Base-by-base conservation (phyloP, 2,329 filamentous ascomycete species). In the Epichloe sp. region DNA sequence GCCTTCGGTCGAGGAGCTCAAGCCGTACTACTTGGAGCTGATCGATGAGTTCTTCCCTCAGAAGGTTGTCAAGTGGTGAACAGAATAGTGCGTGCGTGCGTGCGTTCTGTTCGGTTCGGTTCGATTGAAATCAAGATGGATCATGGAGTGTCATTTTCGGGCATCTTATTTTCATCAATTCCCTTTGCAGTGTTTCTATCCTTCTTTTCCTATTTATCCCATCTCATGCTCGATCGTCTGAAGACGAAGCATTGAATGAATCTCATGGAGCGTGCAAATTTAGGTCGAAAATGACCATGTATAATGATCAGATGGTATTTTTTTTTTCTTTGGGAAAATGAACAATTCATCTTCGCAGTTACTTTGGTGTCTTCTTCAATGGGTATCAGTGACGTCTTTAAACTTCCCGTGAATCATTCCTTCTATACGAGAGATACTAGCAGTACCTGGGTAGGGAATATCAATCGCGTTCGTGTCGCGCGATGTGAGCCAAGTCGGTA, bases 1-100 rank as follows among this genome's bases (percentile, higher is more conserved):
- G 21, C 88, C 88, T 1, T 82, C 79, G 52, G 78, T 83, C 1
- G 84, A 88, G 62, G 80, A 86, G 60, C 72, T 95, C 52, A 94
- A 91, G 66, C 69, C 69, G 1, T 71, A 71, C 56, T 71, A 71
- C 55, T 62, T 67, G 62, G 68, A 69, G 54, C 62, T 71, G 38
- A 71, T 71, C 45, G 60, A 67, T 52, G 68, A 71, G 60, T 71
- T 68, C 56, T 71, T 71, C 60, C 69, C 69, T 7, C 61, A 64
- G 53, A 60, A 59, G 53, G 57, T 66, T 5, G 51, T 71, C 47
- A 67, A 65, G 60, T 71, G 69, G 69, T 71, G 19, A 42, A n/a
- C 23, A 44, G 21, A 11, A 12, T 17, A 12, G 19, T 4, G n/a
- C 5, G n/a, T 19, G 2, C 6, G 6, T 19, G 2, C 6, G 6